Base-by-base conservation (phyloP, 1,139 yeast genomes). In the Scheffersomyces quercinus region DNA sequence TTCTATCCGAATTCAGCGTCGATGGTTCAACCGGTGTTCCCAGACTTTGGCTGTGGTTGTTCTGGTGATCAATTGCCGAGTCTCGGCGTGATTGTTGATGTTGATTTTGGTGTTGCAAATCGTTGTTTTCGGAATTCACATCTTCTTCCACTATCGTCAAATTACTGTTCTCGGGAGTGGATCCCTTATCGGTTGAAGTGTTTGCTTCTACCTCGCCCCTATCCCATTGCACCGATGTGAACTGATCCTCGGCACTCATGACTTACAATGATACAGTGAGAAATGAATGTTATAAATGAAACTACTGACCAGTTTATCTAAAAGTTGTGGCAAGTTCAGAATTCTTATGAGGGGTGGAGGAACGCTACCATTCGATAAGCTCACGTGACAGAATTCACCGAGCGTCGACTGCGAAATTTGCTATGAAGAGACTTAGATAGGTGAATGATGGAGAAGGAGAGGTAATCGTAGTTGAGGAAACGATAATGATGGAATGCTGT, bases 161-260 rank as follows among this genome's bases (percentile, higher is more conserved):
- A 20, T 20, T 20, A 20, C 7, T 20, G 26, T 20, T 20, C 26
- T 20, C 26, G 26, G 26, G 8, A 28, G 32, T 28, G n/a, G 26
- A 29, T 10, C 26, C 26, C 29, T 13, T 29, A 36, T 12, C 20
- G 13, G 12, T 31, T 10, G 32, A 11, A 35, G 12, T 14, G 6
- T 28, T 35, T 15, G n/a, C 16, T 34, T 53, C 56, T 13, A 61
- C 56, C 9, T 75, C 81, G 16, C 68, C 80, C 47, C 80, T 67
- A 53, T 79, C 83, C 82, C 82, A 79, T 55, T 76, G 82, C 40
- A 79, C 75, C 35, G 83, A 79, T 1, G 82, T 77, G 59, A 79
- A 79, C 54, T 78, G 79, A 50, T 78, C 83, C 43, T 73, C 78
- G 13, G 67, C 51, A 49, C 58, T 64, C 63, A 64, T 64, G 39